phyloP scores from a whole-genome alignment of 2,329 filamentous ascomycete genomes.

The Fusarium sp. region DNA sequence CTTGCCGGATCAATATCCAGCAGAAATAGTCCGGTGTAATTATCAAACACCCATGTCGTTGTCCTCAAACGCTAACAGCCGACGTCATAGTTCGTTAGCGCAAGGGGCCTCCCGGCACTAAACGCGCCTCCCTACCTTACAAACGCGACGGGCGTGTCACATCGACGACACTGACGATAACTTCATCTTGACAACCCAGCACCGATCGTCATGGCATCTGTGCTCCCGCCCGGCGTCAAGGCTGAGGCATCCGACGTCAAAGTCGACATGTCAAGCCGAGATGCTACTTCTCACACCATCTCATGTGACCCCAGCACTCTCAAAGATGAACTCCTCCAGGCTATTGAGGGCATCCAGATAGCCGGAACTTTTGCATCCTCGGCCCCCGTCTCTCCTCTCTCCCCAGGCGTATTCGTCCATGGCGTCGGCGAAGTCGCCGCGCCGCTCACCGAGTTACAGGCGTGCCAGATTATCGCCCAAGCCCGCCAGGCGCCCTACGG shows the following conservation, averaged over 20 bases:
- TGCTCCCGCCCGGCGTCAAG: neutral
- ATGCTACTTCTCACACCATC: neutral
- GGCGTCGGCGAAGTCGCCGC: neutral
- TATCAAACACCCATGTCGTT: neutral
- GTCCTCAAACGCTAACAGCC: neutral
- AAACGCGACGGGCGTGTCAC: neutral
- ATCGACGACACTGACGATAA: neutral
- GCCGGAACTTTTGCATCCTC: neutral
- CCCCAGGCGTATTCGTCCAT: neutral
- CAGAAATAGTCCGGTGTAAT: neutral
- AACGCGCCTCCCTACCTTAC: neutral
- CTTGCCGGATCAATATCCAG: accelerated
- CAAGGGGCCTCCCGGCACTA: neutral
- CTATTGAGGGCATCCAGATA: neutral
- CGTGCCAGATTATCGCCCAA: neutral
- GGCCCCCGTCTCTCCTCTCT: neutral
- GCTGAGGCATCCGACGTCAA: neutral
- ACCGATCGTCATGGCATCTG: neutral
- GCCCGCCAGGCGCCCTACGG: constrained; percentile 49
- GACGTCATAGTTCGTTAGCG: neutral
- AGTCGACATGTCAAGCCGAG: neutral
- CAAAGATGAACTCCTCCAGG: neutral
- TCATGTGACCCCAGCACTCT: neutral
- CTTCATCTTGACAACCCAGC: neutral
- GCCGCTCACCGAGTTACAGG: constrained; percentile 5